Evolutionary conservation across 768 basidiomycete genomes (phyloP), one percentile per base, ranked within the genome.

Genomic region (Leccinum barrowsii): DNA sequence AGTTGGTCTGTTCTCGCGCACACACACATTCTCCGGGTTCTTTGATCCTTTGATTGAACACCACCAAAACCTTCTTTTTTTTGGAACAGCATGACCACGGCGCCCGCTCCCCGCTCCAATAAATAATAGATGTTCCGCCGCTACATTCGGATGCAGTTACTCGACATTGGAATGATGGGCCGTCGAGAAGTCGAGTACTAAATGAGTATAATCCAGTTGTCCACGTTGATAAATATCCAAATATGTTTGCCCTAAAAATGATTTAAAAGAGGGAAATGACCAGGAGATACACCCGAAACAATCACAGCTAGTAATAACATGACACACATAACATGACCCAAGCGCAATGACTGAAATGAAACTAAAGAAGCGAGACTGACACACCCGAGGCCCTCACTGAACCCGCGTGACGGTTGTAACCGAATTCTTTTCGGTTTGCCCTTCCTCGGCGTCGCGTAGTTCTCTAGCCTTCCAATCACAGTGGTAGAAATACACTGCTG

Each of bases 401-500:
- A 42, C 47, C 8, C 52, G 37, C 35, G 65, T 60, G 11, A 51
- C 24, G 24, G 26, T 26, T 7, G 26, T 26, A 69, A 22, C 24
- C 24, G 24, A 69, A 22, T 1, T 12, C 57, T 63, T 64, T 52
- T 63, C 59, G 35, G 3, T 11, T 15, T 7, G 56, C 28, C 62
- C 75, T 60, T 28, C 52, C 61, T 85, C 84, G 2, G 74, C 76
- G 4, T 62, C 57, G 19, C 72, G 70, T 40, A 84, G 62, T 13
- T 75, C 75, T 28, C 67, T 76, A 5, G 69, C 68, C 17, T 57
- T 65, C 70, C 79, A 81, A 64, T 87, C 84, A 34, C 68, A 66
- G 5, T 88, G 79, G 64, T 85, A 85, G 73, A 86, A 84, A 66
- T 87, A 87, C 4, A 77, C 74, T 1, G 80, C 85, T 2, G 88